Base-by-base conservation (phyloP, 2,329 filamentous ascomycete genomes). In the Aspergillus sergii region DNA sequence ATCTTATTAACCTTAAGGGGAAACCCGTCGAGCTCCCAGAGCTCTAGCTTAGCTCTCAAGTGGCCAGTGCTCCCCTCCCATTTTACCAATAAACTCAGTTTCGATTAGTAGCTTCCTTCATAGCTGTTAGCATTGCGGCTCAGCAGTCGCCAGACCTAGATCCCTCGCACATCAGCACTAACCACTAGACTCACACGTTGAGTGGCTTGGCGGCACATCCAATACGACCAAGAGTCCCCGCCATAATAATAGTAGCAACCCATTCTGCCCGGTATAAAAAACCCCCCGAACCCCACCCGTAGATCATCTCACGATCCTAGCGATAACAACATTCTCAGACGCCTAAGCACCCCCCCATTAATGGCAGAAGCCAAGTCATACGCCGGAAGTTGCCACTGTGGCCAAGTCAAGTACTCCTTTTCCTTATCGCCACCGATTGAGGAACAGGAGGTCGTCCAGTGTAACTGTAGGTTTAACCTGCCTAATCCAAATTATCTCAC, bases 301-400 rank as follows among this genome's bases (percentile, higher is more conserved):
- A 41, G 39, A 41, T 41, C 39, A 7, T 41, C 39, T 9, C 6
- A 3, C 16, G 16, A 41, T 41, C 39, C 19, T 8, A n/a, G 39
- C 39, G 39, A 41, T 41, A 41, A 41, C 39, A 41, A 41, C 39
- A 41, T 41, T 41, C 39, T 41, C 39, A 41, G 39, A 41, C 43
- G 19, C 43, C 11, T 46, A 11, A 46, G 43, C 43, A 46, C n/a
- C 43, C 21, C 21, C 43, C 41, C 43, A 3, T 16, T 12, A 5
- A 50, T 62, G 21, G n/a, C 36, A 36, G 9, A 51, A 39, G 5
- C 41, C 21, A 41, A 62, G 34, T 55, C 39, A 21, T 65, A 68
- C 63, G 36, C 30, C 1, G 67, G 70, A 23, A 68, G 59, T 53
- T 72, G 68, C 60, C 70, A 70, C 57, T 70, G 70, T 51, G 67